Conservation (phyloP, 108 stramenopile genomes). For the Schizochytrium sp. region DNA sequence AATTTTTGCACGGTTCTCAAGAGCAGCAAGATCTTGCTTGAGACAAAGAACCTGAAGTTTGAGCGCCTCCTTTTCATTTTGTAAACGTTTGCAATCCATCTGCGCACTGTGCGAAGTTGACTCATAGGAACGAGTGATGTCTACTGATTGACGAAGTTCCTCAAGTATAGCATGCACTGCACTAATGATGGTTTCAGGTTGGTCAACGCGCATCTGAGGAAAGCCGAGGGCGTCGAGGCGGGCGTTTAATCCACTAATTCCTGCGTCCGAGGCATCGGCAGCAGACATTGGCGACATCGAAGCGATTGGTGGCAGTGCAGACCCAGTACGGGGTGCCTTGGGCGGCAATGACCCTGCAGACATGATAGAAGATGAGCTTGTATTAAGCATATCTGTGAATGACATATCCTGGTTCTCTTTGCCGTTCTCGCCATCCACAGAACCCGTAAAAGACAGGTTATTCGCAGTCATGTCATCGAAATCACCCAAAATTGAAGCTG, state of each 20-base stretch:
- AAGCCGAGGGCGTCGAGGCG: slow-evolving; percentile 37
- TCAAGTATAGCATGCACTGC: slow-evolving; percentile 19
- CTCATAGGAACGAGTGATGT: slow-evolving; percentile 34
- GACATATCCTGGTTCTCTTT: too few species aligned
- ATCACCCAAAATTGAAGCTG: too few species aligned
- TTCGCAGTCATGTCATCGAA: too few species aligned
- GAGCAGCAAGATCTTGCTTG: slow-evolving; percentile 13
- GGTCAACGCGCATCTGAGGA: neutral
- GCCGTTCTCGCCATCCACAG: too few species aligned
- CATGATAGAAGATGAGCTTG: too few species aligned
- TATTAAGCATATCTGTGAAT: too few species aligned
- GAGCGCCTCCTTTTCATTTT: slow-evolving; percentile 38
- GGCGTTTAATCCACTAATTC: slow-evolving; percentile 26
- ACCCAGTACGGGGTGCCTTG: too few species aligned
- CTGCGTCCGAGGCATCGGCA: neutral
- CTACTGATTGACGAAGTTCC: neutral
- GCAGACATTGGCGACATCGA: too few species aligned
- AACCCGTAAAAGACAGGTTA: too few species aligned
- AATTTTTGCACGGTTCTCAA: neutral
- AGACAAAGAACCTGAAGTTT: slow-evolving; percentile 42
- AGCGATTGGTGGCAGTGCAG: too few species aligned
- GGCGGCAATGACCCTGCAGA: too few species aligned
- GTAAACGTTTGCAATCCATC: slow-evolving; percentile 15
- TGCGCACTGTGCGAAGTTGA: slow-evolving; percentile 24
- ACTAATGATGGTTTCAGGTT: neutral